These are phyloP conservation scores for Gossypium davidsonii DNA, from an alignment of 441 rosid species.

Conservation along the genomic window DNA sequence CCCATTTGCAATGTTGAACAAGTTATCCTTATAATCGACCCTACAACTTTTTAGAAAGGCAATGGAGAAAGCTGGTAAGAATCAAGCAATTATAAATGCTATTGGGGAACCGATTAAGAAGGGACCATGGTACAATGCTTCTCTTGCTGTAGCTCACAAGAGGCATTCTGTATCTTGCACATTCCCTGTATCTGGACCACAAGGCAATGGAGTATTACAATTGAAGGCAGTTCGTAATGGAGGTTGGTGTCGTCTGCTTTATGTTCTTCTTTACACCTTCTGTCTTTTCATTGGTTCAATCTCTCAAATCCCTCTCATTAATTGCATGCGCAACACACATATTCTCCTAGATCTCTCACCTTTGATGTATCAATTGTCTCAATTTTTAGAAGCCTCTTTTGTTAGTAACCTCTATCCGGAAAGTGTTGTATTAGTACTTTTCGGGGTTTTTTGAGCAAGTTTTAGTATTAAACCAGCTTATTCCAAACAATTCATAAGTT, in stretches of 20 bases:
- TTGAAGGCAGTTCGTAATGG: constrained; percentile 63
- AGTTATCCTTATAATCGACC: neutral
- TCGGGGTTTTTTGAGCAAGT: neutral
- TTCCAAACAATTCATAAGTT: neutral
- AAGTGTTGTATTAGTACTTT: neutral
- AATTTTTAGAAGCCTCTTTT: neutral
- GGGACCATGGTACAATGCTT: constrained; percentile 96
- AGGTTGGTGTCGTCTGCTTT: constrained; percentile 30
- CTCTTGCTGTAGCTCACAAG: constrained; percentile 86
- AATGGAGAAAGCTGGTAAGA: constrained; percentile 69
- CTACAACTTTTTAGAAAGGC: constrained; percentile 55
- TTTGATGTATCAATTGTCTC: neutral
- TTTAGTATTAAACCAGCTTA: neutral
- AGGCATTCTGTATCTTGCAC: constrained; percentile 88
- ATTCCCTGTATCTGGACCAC: constrained; percentile 79
- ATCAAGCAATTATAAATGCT: constrained; percentile 60
- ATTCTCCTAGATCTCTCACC: neutral
- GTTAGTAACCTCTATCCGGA: neutral
- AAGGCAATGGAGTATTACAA: constrained; percentile 55
- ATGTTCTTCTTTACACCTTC: neutral
- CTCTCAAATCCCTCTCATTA: neutral
- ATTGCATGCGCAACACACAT: neutral
- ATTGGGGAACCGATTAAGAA: constrained; percentile 83
- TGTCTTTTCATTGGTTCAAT: neutral
- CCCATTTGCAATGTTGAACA: neutral